Conservation (phyloP, 1,139 yeast genomes). For the Barnettozyma hawaiiensis region DNA sequence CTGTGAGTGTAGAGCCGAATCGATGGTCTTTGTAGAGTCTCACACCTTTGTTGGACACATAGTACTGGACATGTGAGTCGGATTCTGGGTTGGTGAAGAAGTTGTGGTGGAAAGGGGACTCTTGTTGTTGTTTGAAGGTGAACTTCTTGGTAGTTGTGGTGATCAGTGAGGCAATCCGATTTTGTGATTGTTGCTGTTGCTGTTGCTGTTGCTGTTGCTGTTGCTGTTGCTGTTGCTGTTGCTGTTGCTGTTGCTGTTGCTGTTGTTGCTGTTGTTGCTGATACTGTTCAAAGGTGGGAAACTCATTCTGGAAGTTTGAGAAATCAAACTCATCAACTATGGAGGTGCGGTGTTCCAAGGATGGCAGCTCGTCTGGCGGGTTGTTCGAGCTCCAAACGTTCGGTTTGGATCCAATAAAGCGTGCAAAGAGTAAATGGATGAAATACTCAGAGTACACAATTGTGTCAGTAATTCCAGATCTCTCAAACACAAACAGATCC, state of each 20-base stretch:
- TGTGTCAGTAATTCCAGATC: slow-evolving; percentile 56
- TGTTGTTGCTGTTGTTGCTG: not conserved
- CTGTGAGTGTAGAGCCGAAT: slow-evolving; percentile 28
- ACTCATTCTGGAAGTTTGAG: slow-evolving; percentile 15
- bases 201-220: not conserved
- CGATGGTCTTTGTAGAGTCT: slow-evolving; percentile 45
- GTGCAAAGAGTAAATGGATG: slow-evolving; percentile 57
- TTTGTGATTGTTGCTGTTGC: not conserved
- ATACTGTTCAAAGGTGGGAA: slow-evolving; percentile 7
- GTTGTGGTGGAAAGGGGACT: slow-evolving; percentile 69
- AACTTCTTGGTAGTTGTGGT: not conserved
- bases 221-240: not conserved
- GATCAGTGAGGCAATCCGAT: not conserved
- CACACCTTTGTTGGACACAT: slow-evolving; percentile 61
- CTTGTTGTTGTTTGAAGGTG: slow-evolving; percentile 2
- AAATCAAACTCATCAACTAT: slow-evolving; percentile 28
- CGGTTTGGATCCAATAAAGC: slow-evolving; percentile 61
- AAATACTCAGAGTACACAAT: slow-evolving; percentile 61
- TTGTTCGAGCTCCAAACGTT: slow-evolving; percentile 62
- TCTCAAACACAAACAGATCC: slow-evolving; percentile 63
- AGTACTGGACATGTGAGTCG: slow-evolving; percentile 75
- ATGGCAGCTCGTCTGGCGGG: slow-evolving; percentile 37
- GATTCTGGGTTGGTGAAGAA: slow-evolving; percentile 88
- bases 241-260: not conserved
- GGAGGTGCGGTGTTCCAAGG: slow-evolving; percentile 28